phyloP scores from a whole-genome alignment of 768 basidiomycete species.

The Mycena vulgaris region DNA sequence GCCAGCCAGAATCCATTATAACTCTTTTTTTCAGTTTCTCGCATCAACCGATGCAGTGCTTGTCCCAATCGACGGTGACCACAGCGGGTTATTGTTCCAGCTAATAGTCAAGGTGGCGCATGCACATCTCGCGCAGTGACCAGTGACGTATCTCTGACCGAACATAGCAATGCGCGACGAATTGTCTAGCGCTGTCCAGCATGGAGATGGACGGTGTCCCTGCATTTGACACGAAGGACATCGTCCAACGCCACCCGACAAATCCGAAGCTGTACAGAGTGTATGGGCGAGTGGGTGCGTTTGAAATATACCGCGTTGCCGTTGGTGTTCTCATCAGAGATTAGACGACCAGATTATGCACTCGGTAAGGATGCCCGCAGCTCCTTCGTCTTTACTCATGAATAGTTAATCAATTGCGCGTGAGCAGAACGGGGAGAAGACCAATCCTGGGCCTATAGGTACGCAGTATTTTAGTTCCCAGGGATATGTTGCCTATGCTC shows the following conservation, averaged over 20 bases:
- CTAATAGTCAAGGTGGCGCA: slow-evolving; percentile 14
- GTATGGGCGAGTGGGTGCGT: slow-evolving; percentile 24
- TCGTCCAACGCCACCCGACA: slow-evolving; percentile 18
- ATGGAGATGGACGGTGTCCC: slow-evolving; percentile 17
- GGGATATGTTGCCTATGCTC: neutral
- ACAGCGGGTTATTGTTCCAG: neutral
- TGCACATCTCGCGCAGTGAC: neutral
- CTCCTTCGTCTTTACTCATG: no score
- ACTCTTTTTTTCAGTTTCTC: neutral
- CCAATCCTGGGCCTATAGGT: slow-evolving; percentile 21
- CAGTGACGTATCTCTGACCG: no score
- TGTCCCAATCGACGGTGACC: slow-evolving; percentile 11
- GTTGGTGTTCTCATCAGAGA: no score
- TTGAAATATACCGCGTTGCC: no score
- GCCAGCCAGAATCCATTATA: neutral
- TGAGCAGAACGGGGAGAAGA: slow-evolving; percentile 18
- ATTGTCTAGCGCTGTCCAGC: slow-evolving; percentile 1
- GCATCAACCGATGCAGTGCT: neutral
- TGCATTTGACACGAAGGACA: slow-evolving; percentile 11
- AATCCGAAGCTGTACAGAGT: slow-evolving; percentile 6
- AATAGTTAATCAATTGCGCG: no score
- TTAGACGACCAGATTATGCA: no score
- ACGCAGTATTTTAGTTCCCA: neutral
- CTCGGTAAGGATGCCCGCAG: no score
- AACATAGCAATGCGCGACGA: neutral